A percentile compares a stretch with the other conserved stretches of the same genome.
Evolutionary conservation across 2,329 filamentous ascomycete species (phyloP).

Genomic region (Shiraia sp.): DNA sequence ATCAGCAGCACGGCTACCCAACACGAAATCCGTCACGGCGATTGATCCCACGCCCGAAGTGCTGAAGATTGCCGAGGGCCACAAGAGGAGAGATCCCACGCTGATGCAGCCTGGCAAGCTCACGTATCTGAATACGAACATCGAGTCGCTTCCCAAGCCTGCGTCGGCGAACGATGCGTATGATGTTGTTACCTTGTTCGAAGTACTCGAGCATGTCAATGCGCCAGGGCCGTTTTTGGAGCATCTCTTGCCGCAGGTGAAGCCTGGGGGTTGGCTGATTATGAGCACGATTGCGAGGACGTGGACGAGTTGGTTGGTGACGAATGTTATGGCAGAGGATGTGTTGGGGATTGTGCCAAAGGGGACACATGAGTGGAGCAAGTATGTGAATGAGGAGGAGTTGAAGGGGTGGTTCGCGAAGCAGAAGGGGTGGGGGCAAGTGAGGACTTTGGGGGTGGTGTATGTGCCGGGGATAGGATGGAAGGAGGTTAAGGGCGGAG

Average conservation of each 20-base stretch:
- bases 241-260: constrained; percentile 73
- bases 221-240: constrained; percentile 74
- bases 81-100: constrained; percentile 74
- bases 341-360: constrained; percentile 82
- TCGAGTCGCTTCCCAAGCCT: constrained; percentile 66
- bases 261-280: constrained; percentile 90
- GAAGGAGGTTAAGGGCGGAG: constrained; percentile 79
- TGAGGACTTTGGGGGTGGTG: constrained; percentile 75
- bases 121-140: constrained; percentile 72
- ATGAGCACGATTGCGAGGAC: constrained; percentile 91
- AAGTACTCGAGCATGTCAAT: constrained; percentile 92
- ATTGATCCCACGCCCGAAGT: constrained; percentile 79
- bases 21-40: constrained; percentile 68
- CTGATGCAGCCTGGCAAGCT: constrained; percentile 62
- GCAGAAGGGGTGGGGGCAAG: constrained; percentile 49
- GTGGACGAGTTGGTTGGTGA: constrained; percentile 86
- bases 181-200: constrained; percentile 86
- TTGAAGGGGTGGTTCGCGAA: constrained; percentile 56
- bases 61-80: constrained; percentile 72
- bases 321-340: constrained; percentile 90
- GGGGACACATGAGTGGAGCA: constrained; percentile 94
- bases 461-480: constrained; percentile 91
- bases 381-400: constrained; percentile 91
- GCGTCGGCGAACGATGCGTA: constrained; percentile 53
- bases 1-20: constrained; percentile 70